phyloP scores from a whole-genome alignment of 2,329 filamentous ascomycete species.

The Thelonectria blattea region DNA sequence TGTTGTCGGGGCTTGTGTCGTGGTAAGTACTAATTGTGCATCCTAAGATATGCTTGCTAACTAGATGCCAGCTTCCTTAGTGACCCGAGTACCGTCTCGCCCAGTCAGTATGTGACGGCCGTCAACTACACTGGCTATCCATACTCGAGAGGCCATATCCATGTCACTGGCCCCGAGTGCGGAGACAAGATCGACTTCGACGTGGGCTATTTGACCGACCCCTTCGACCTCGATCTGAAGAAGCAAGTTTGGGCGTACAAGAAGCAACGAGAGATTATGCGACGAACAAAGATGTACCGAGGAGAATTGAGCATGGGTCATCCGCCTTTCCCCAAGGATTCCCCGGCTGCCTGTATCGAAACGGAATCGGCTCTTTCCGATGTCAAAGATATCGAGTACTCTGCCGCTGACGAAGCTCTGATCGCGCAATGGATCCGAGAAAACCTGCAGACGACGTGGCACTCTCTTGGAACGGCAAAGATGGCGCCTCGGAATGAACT shows the following conservation, averaged over 20 bases:
- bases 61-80: conserved; percentile 46
- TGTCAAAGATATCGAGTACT: conserved; percentile 53
- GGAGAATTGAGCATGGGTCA: conserved; percentile 52
- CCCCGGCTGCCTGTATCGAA: conserved; percentile 52
- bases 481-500: conserved; percentile 50
- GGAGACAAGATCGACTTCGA: conserved; percentile 60
- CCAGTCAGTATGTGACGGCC: conserved; percentile 58
- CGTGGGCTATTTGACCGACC: conserved; percentile 61
- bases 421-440: conserved; percentile 53
- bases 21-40: conserved; percentile 21
- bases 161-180: conserved; percentile 57
- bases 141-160: conserved; percentile 65
- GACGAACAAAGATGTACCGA: conserved; percentile 61
- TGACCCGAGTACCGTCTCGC: conserved; percentile 46
- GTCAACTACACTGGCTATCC: conserved; percentile 52
- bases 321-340: conserved; percentile 51
- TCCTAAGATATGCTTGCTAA: no score
- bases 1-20: conserved; percentile 48
- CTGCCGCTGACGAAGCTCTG: conserved; percentile 54
- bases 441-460: conserved; percentile 52
- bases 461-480: conserved; percentile 53
- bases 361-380: conserved; percentile 46
- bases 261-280: conserved; percentile 65
- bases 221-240: conserved; percentile 64
- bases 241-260: conserved; percentile 71